Evolutionary conservation across 177 flowering plant genomes (phyloP).

Genomic region (Vitis hybrid): DNA sequence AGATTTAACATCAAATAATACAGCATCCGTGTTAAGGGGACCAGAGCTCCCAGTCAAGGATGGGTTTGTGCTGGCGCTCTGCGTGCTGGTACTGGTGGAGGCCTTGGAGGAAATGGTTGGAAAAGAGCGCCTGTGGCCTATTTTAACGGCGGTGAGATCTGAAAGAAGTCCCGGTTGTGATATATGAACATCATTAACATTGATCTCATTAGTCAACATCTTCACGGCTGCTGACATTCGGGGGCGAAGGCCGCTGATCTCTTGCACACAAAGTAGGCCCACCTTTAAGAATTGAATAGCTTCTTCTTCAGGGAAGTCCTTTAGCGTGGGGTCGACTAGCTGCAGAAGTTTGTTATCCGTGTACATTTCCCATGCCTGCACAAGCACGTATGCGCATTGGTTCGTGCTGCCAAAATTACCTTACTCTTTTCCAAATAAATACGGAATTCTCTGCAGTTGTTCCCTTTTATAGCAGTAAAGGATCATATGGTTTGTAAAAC

Average conservation of each 20-base stretch:
- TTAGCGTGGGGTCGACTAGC: conserved; percentile 47
- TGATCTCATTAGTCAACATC: conserved; percentile 30
- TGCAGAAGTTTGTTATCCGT: conserved; percentile 25
- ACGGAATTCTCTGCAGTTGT: no score
- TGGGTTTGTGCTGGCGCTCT: neutral
- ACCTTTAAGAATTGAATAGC: conserved; percentile 50
- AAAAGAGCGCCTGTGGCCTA: conserved; percentile 9
- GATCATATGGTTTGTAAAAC: no score
- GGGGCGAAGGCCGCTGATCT: conserved; percentile 33
- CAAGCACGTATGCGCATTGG: neutral
- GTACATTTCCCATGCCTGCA: conserved; percentile 68
- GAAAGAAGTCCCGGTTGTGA: conserved; percentile 31
- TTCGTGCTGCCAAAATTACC: no score
- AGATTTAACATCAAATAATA: no score
- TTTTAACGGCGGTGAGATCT: conserved; percentile 38
- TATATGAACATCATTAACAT: conserved; percentile 18
- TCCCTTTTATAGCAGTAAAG: no score
- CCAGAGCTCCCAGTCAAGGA: no score
- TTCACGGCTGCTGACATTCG: conserved; percentile 33
- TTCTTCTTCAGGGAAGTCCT: conserved; percentile 46
- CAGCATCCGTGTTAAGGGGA: no score
- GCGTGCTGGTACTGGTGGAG: conserved; percentile 4
- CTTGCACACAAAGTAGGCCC: conserved; percentile 59
- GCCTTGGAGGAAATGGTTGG: conserved; percentile 15
- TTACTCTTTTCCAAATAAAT: no score